A percentile compares a stretch with the other conserved stretches of the same genome.
These are phyloP conservation scores for Cucurbitaria berberidis DNA, from an alignment of 2,329 filamentous ascomycete species.

Conservation along the genomic window DNA sequence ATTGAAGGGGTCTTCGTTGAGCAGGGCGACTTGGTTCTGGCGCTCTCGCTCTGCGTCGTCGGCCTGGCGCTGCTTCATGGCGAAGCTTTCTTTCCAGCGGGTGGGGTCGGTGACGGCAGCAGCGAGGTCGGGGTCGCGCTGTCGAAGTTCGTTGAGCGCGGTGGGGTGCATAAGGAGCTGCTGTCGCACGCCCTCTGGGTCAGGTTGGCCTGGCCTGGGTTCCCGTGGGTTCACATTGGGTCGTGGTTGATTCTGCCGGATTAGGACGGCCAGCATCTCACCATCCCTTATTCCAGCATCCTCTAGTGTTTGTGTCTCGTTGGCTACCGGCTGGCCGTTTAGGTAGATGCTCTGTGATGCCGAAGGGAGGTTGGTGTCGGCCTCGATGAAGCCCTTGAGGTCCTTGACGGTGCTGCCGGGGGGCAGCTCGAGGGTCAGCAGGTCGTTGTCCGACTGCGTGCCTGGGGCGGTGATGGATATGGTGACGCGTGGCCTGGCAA, in stretches of 20 bases:
- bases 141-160: conserved; percentile 72
- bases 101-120: conserved; percentile 75
- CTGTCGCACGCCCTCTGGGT: conserved; percentile 83
- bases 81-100: conserved; percentile 76
- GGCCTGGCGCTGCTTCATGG: conserved; percentile 71
- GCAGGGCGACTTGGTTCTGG: conserved; percentile 78
- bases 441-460: conserved; percentile 69
- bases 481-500: conserved; percentile 77
- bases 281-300: conserved; percentile 82
- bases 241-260: conserved; percentile 51
- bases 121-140: conserved; percentile 77
- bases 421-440: conserved; percentile 82
- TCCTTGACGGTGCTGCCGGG: conserved; percentile 82
- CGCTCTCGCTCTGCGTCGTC: conserved; percentile 76
- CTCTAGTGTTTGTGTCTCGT: conserved; percentile 81
- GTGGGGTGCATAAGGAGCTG: conserved; percentile 81
- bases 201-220: conserved; percentile 24
- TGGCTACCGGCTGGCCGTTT: conserved; percentile 80
- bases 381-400: conserved; percentile 86
- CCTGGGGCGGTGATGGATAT: conserved; percentile 81
- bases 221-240: conserved; percentile 12
- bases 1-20: conserved; percentile 96
- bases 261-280: conserved; percentile 90
- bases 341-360: conserved; percentile 84
- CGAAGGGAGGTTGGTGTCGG: conserved; percentile 76